Evolutionary conservation across 2,329 filamentous ascomycete genomes (phyloP), one percentile per base, ranked within the genome.

Genomic region (Cytospora piceae): DNA sequence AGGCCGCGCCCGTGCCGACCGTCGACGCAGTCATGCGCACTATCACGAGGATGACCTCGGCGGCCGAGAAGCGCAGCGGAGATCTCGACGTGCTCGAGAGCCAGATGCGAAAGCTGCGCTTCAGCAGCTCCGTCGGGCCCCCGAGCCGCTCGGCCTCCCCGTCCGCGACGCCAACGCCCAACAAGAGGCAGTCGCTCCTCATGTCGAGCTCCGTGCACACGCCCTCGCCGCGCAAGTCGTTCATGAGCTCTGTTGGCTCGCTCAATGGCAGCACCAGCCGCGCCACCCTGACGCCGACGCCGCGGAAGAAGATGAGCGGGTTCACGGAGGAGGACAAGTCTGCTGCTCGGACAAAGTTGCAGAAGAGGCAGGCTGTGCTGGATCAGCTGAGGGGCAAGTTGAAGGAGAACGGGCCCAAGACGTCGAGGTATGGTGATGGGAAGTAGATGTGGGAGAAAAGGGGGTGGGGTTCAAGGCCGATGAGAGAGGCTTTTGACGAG

Each of bases 21-120:
- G 92, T 97, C 12, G 95, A 97, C 72, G 92, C 93, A 0, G 92
- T 99, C 24, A 90, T 94, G 71, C 92, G 91, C 67, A 99, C 95
- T 0, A 96, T 99, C 70, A 83, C 83, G 65, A 97, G 95, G 74
- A 94, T 99, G 90, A 97, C 94, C 39, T 86, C 83, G 67, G 94
- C 97, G 90, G 91, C 91, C 0, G 92, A 98, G 81, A 92, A 93
- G 79, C 91, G 92, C 74, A 95, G 91, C 74, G 92, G 90, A 65
- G 94, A 98, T 72, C 88, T 99, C 61, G 93, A 97, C 75, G 87
- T 97, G 8, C 83, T 98, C 37, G 95, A 98, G 78, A 87, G 89
- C 57, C 92, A 97, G 74, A 87, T 99, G 79, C 88, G 90, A 66
- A 92, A 71, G 22, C 68, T 75, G 22, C 69, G 73, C 2, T 49